Percentiles rank a stretch among this genome's conserved stretches.
Evolutionary conservation across 2,329 filamentous ascomycete species (phyloP).

Genomic region (Lachnellula arida): DNA sequence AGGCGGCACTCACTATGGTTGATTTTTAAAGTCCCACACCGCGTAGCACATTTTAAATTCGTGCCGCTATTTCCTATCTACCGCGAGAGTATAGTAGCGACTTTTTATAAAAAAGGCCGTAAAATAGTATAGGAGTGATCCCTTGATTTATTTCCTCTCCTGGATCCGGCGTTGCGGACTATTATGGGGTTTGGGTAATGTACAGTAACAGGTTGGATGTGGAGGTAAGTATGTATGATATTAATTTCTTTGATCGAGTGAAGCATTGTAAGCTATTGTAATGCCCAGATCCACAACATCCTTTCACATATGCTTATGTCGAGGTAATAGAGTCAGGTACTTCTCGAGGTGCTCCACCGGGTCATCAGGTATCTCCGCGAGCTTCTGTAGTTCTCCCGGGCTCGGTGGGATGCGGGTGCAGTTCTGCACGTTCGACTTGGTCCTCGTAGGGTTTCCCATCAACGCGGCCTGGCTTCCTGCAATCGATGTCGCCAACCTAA

Average conservation of each 20-base stretch:
- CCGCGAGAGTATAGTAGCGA: background rate
- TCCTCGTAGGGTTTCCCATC: background rate
- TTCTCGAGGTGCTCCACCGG: no score
- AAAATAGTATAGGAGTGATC: no score
- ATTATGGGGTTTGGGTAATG: background rate
- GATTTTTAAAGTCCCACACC: background rate
- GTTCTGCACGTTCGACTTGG: background rate
- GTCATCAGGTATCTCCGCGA: no score
- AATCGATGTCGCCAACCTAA: background rate
- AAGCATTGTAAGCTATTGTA: background rate
- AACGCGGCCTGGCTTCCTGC: background rate
- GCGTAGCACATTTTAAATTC: background rate
- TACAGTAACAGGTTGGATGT: background rate
- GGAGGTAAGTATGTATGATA: background rate
- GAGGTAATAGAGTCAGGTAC: no score
- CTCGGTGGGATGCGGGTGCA: no score
- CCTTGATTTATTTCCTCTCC: background rate
- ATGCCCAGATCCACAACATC: no score
- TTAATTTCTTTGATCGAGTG: background rate
- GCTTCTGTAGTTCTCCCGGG: no score
- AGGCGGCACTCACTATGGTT: background rate
- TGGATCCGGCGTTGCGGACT: background rate
- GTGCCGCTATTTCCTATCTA: background rate
- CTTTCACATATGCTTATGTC: no score
- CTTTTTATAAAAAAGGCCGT: background rate